Evolutionary conservation across 2,329 filamentous ascomycete species (phyloP), one percentile per base, ranked within the genome.

Genomic region (Harringtonia lauricola): DNA sequence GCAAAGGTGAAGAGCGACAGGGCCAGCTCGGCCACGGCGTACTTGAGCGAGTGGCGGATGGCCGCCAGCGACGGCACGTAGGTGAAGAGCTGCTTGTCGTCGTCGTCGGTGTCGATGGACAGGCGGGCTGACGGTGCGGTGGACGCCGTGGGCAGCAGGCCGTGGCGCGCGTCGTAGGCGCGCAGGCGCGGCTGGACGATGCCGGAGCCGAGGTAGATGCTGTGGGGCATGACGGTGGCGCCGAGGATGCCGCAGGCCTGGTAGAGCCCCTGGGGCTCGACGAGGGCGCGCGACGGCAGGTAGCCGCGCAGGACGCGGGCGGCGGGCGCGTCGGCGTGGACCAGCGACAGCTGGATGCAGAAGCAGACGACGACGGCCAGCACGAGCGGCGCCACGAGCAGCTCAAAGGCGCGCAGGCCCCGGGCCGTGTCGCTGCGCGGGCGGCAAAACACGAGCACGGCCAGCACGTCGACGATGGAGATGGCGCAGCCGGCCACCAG

Each of bases 1-100:
- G 86, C 86, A 58, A 90, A 89, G 0, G 83, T 86, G 58, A 88
- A 86, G 30, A 92, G 78, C 0, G 81, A 83, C 14, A 87, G 57
- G 8, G 75, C 67, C 10, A 89, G 65, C 57, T 92, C 86, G 18
- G 73, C 64, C 45, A 85, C 79, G 4, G 82, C 85, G 58, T 84
- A 84, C 47, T 79, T 83, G 55, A 89, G 72, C 48, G 81, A 88
- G 54, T 79, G 74, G 15, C 72, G 72, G 50, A 92, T 86, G n/a
- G 86, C 84, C 7, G 70, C 62, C 2, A 85, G 67, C 1, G 82
- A 86, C 1, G 86, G 86, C 7, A 76, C 65, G 59, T 90, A 92
- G 46, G 76, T 72, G 3, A 39, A 42, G 15, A 35, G 19, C 34
- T 43, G 36, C 66, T 63, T 73, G 28, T 73, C 65, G 34, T 64